These are phyloP conservation scores for Noccaea caerulescens DNA, from an alignment of 345 rosid genomes.

Conservation along the genomic window DNA sequence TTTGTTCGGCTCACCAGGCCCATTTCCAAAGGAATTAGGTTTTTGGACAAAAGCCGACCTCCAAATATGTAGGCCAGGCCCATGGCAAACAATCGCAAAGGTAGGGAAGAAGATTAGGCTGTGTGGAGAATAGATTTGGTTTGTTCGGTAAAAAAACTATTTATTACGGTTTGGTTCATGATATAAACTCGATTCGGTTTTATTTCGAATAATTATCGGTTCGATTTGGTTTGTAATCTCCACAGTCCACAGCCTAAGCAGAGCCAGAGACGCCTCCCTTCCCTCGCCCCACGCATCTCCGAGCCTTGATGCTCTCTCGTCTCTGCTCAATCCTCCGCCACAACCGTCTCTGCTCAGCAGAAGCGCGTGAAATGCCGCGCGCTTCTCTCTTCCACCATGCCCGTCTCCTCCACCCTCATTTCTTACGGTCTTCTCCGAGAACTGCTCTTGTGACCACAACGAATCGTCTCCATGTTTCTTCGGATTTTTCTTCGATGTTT, in stretches of 20 bases:
- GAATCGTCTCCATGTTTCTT: slow-evolving; percentile 35
- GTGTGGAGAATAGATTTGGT: too few relatives aligned
- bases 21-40: too few relatives aligned
- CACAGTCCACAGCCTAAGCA: not conserved
- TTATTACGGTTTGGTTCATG: not conserved
- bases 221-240: slow-evolving; percentile 12
- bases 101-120: too few relatives aligned
- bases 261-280: not conserved
- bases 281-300: not conserved
- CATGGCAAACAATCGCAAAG: too few relatives aligned
- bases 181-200: not conserved
- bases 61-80: too few relatives aligned
- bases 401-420: slow-evolving; percentile 22
- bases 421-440: slow-evolving; percentile 20
- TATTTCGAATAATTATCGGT: slow-evolving; percentile 9
- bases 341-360: slow-evolving; percentile 35
- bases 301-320: slow-evolving; percentile 50
- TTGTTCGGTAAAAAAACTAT: too few relatives aligned
- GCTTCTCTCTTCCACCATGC: slow-evolving; percentile 43
- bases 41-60: too few relatives aligned
- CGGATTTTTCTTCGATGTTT: slow-evolving; percentile 31
- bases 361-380: slow-evolving; percentile 65
- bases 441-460: slow-evolving; percentile 13
- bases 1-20: too few relatives aligned
- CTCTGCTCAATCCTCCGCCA: slow-evolving; percentile 52